Base-by-base conservation (phyloP, 2,329 filamentous ascomycete genomes). In the Penicillium griseofulvum region DNA sequence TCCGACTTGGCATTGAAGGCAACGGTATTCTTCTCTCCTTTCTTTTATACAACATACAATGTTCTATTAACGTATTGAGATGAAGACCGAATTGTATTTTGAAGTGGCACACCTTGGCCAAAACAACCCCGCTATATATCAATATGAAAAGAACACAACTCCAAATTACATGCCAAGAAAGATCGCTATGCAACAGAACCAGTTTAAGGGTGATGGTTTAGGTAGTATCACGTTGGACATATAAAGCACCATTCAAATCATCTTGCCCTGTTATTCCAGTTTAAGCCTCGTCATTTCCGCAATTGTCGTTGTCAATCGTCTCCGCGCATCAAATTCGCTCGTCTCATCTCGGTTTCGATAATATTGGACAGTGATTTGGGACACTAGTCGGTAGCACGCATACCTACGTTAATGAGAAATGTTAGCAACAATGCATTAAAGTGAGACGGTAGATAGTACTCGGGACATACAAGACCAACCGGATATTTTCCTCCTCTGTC, bases 301-400 rank as follows among this genome's bases (percentile, higher is more conserved):
- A 29, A 76, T 59, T 0, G 63, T 64, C 11, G 62, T 59, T 16
- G 68, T 74, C 49, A 76, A 61, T 49, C 56, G 66, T 55, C 73
- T 68, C 42, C 74, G 71, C 16, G 70, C 71, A 42, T 68, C 60
- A 48, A 74, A 71, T 52, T 76, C 74, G 34, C 63, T 66, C n/a
- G 63, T 55, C 48, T 71, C 68, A 34, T 73, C 64, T 50, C 65
- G 65, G 37, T 67, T 65, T 52, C 72, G 73, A 56, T 75, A 76
- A 49, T 75, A 76, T 49, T 74, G 73, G 33, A 71, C 62, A 4
- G 71, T 71, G 46, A 76, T 71, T 34, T 60, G 66, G 50, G 69
- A 68, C 12, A 76, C 63, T 28, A 68, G 62, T 42, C 70, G 72
- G 49, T 75, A 76, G 54, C 73, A 75, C 14, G 71, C 65, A 59